Conservation (phyloP, 2,329 filamentous ascomycete species). For the Colletotrichum endophyticum region DNA sequence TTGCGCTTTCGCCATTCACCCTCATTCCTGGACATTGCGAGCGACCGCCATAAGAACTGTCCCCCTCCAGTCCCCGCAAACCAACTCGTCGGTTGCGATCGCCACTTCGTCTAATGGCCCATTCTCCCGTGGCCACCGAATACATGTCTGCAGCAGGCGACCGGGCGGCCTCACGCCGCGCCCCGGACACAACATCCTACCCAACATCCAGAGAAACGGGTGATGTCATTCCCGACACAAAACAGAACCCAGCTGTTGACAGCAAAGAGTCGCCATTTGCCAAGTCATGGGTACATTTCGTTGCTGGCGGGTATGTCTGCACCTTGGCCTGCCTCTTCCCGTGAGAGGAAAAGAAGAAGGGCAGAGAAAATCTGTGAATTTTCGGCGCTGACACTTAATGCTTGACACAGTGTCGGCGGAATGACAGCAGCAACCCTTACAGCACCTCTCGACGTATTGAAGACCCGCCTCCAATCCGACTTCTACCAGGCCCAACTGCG, state of each 20-base stretch:
- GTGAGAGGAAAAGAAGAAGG: neutral
- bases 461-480: constrained; percentile 91
- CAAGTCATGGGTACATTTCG: constrained; percentile 90
- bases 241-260: constrained; percentile 24
- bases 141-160: constrained; percentile 37
- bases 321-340: constrained; percentile 9
- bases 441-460: constrained; percentile 90
- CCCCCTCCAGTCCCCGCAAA: neutral
- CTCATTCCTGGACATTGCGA: neutral
- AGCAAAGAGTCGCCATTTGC: constrained; percentile 56
- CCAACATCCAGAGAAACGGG: constrained; percentile 63
- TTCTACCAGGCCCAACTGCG: constrained; percentile 88
- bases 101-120: constrained; percentile 31
- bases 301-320: constrained; percentile 80
- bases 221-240: constrained; percentile 53
- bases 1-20: neutral
- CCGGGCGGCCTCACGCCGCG: constrained; percentile 17
- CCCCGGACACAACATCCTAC: constrained; percentile 19
- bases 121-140: constrained; percentile 28
- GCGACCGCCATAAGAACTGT: neutral
- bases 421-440: constrained; percentile 95
- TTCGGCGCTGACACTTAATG: neutral
- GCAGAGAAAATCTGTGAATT: neutral
- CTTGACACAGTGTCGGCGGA: constrained; percentile 71
- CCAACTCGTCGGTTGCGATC: neutral